phyloP scores from a whole-genome alignment of 805 yeast genomes.

The Zygosaccharomyces rouxii region DNA sequence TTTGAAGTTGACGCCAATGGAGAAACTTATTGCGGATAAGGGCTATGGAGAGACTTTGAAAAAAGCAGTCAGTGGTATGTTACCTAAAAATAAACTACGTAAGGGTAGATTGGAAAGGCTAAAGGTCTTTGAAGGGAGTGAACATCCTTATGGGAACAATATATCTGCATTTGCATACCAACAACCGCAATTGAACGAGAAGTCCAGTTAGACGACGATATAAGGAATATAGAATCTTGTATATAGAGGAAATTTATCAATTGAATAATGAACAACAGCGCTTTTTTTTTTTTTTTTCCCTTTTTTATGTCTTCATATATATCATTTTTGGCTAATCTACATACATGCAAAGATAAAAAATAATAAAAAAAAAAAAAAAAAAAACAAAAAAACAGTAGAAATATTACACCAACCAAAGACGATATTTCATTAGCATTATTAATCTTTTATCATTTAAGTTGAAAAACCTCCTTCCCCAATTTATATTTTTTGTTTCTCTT shows the following conservation, averaged over 20 bases:
- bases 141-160: conserved; percentile 81
- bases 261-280: not conserved
- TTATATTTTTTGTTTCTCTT: not conserved
- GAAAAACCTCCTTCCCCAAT: not conserved
- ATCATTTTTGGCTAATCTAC: conserved; percentile 7
- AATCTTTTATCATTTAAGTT: not conserved
- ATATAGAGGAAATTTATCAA: not conserved
- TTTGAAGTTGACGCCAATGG: conserved; percentile 78
- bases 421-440: conserved; percentile 1
- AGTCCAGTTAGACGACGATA: not conserved
- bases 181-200: conserved; percentile 43
- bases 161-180: conserved; percentile 83
- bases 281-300: not conserved
- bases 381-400: not conserved
- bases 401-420: conserved; percentile 7
- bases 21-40: conserved; percentile 63
- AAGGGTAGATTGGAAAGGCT: conserved; percentile 74
- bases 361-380: not conserved
- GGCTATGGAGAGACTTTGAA: conserved; percentile 84
- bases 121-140: conserved; percentile 82
- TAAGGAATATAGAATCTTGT: conserved; percentile 1
- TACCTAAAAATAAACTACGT: conserved; percentile 86
- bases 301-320: not conserved
- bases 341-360: conserved; percentile 2
- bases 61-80: conserved; percentile 93